Evolutionary conservation across 805 yeast genomes (phyloP), one percentile per base, ranked within the genome.

Genomic region (Cyberlindnera xylosilytica): DNA sequence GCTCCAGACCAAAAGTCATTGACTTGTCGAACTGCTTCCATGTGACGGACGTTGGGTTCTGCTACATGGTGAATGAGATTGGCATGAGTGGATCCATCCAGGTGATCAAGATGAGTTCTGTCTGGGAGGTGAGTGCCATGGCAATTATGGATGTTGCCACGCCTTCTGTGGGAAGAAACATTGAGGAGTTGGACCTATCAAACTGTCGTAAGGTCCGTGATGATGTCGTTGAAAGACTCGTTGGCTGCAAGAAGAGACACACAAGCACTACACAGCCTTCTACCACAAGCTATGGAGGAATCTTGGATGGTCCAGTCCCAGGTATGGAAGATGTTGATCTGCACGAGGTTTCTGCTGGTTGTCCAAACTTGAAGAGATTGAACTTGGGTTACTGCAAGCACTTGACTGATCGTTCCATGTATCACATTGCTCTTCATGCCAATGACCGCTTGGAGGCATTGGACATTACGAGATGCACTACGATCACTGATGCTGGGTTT

Each of bases 81-180:
- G 89, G 89, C 2, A 78, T 81, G 51, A 58, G 78, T 30, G 88
- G 88, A 3, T 68, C 70, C 24, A 72, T 85, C 34, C 66, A 68
- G 40, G 62, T 63, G 9, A 63, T 85, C 38, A 72, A 70, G 46
- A 81, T 84, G 88, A 70, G 69, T 47, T 78, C 85, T 13, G 81
- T 77, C 36, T 84, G 91, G 91, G 87, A 82, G 51, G 78, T 85
- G 8, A 76, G 82, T 45, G 87, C 88, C 2, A 81, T 83, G 87
- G 85, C 90, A 3, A 81, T 84, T 23, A 82, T 84, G 88, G 91
- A 85, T 58, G 61, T 84, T 32, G 74, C 87, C 1, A 79, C 76
- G 2, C 81, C 83, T 0, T 70, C 76, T 51, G 79, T 83, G 24
- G 89, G 89, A 8, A 66, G 70, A 26, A 62, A 72, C 47, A 62